phyloP scores from a whole-genome alignment of 768 basidiomycete species.

The Panaeolus cyanescens region DNA sequence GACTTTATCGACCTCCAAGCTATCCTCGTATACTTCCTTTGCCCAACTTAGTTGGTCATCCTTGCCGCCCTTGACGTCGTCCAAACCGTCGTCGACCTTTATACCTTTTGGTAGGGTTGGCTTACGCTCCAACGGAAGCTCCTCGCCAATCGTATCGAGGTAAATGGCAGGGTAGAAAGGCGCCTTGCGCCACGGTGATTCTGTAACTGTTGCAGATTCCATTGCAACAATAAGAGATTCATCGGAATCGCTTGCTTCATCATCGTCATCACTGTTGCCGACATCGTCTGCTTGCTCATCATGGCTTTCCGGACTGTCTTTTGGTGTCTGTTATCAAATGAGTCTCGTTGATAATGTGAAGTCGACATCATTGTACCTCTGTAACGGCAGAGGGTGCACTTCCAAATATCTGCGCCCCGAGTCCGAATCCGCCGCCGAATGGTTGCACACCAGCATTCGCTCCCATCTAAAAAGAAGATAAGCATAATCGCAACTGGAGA shows the following conservation, averaged over 20 bases:
- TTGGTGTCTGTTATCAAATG: neutral
- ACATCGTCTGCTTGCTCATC: neutral
- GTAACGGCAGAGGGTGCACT: constrained; percentile 14
- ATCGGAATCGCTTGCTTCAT: constrained; percentile 34
- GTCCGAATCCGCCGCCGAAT: constrained; percentile 43
- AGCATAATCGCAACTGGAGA: neutral
- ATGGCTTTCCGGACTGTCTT: neutral
- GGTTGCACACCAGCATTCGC: constrained; percentile 11
- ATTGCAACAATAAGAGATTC: constrained; percentile 61
- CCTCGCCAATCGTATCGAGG: constrained; percentile 75
- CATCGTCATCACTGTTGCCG: constrained; percentile 23
- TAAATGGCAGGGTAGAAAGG: constrained; percentile 72
- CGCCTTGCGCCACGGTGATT: constrained; percentile 67
- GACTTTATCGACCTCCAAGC: constrained; percentile 75
- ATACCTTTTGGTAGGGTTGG: constrained; percentile 43
- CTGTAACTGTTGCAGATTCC: constrained; percentile 51
- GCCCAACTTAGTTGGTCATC: constrained; percentile 57
- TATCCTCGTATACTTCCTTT: constrained; percentile 81
- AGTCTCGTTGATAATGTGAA: neutral
- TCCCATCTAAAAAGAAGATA: constrained; percentile 2
- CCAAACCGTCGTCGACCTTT: constrained; percentile 42
- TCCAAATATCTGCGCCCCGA: constrained; percentile 73
- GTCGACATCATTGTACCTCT: constrained; percentile 15
- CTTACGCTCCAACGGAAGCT: constrained; percentile 61
- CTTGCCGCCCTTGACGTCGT: constrained; percentile 21